phyloP scores from a whole-genome alignment of 371 early-diverging fungal species.

The Phascolomyces articulosus region DNA sequence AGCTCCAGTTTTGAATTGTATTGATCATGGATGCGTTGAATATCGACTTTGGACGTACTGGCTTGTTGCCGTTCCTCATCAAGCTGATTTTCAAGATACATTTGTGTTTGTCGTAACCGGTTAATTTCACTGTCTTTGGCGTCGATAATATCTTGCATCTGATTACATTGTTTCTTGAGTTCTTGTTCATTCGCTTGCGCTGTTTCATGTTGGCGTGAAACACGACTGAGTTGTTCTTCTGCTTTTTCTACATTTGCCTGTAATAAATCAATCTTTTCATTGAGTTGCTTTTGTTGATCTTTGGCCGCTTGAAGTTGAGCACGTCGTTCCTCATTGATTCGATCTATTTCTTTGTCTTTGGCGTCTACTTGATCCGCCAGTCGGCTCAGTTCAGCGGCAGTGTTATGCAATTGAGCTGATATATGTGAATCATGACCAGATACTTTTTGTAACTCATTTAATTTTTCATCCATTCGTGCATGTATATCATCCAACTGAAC shows the following conservation, averaged over 20 bases:
- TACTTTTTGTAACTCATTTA: background rate
- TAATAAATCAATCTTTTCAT: slow-evolving; percentile 38
- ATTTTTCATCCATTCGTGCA: background rate
- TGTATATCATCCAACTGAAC: background rate
- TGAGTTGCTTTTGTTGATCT: slow-evolving; percentile 18
- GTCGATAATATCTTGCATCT: background rate
- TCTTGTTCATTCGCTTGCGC: background rate
- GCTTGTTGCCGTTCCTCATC: background rate
- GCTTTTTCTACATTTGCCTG: slow-evolving; percentile 33
- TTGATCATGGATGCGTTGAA: background rate
- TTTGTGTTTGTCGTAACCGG: background rate
- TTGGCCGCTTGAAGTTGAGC: background rate
- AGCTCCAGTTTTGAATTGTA: background rate
- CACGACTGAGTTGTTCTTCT: background rate
- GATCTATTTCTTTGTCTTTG: background rate
- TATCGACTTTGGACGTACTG: background rate
- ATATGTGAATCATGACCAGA: background rate
- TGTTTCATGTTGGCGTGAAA: background rate
- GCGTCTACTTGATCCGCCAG: background rate
- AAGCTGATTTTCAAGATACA: background rate
- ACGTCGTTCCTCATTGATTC: background rate
- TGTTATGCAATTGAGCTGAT: background rate
- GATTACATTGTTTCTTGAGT: background rate
- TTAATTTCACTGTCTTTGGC: background rate
- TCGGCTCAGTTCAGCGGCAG: background rate